A percentile compares a stretch with the other conserved stretches of the same genome.
Evolutionary conservation across 768 basidiomycete species (phyloP).

Genomic region (Termitomyces sp.): DNA sequence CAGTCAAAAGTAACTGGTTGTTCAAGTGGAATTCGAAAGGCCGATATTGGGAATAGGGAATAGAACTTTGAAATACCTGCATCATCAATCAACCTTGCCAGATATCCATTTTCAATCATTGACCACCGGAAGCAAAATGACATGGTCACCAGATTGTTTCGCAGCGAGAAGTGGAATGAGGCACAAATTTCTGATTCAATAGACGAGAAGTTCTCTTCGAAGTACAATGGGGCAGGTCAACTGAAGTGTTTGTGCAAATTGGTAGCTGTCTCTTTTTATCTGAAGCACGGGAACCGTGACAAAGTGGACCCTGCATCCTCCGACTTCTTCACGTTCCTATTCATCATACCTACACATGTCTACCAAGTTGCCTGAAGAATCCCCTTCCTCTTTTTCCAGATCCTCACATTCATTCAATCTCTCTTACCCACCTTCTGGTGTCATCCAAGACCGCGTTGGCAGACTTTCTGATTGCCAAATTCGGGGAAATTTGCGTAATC

Average conservation of each 20-base stretch:
- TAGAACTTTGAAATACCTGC: background rate
- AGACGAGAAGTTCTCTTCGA: background rate
- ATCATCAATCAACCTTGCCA: background rate
- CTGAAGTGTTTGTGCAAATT: background rate
- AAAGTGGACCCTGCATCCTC: background rate
- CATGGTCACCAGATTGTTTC: background rate
- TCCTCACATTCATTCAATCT: background rate
- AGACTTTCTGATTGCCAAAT: background rate
- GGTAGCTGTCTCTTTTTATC: background rate
- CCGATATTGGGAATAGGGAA: background rate
- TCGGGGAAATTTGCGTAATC: background rate
- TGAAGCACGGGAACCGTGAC: background rate
- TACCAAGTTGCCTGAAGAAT: background rate
- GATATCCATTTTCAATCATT: background rate
- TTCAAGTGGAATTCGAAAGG: background rate
- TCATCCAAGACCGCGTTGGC: background rate
- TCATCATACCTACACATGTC: background rate
- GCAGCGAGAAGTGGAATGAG: background rate
- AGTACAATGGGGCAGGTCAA: background rate
- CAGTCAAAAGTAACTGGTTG: background rate
- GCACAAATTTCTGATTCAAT: background rate
- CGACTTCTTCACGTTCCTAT: background rate
- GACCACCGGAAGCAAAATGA: background rate
- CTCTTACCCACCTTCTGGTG: background rate
- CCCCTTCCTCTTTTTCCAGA: background rate